Conservation (phyloP, 2,329 filamentous ascomycete genomes). For the Conoideocrella luteorostrata region DNA sequence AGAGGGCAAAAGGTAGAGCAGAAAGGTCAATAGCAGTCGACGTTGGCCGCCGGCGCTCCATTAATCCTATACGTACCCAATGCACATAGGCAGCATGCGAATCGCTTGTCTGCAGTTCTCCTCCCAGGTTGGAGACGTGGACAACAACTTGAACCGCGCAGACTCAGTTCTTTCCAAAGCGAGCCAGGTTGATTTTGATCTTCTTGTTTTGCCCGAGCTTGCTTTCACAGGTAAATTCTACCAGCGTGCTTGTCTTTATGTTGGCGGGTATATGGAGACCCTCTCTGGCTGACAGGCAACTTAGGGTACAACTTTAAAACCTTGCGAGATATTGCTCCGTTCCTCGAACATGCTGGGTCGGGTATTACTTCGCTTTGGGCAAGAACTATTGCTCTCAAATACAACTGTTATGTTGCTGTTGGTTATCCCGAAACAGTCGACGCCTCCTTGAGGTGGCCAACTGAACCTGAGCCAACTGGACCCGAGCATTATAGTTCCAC, state of each 20-base stretch:
- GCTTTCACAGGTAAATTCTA: slow-evolving; percentile 62
- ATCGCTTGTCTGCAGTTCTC: slow-evolving; percentile 68
- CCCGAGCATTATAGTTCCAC: slow-evolving; percentile 51
- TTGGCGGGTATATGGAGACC: no score
- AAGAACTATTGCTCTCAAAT: slow-evolving; percentile 54
- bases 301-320: slow-evolving; percentile 75
- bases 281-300: background rate
- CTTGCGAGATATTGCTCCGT: slow-evolving; percentile 59
- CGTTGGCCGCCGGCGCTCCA: no score
- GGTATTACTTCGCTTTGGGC: slow-evolving; percentile 71
- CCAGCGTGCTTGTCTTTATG: no score
- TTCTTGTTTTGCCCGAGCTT: slow-evolving; percentile 70
- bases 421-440: slow-evolving; percentile 71
- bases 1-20: no score
- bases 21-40: no score
- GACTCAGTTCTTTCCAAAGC: slow-evolving; percentile 54
- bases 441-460: slow-evolving; percentile 40
- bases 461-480: no score
- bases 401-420: slow-evolving; percentile 60
- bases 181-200: slow-evolving; percentile 50
- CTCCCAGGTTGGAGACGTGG: slow-evolving; percentile 61
- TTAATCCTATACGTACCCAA: no score
- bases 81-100: slow-evolving; percentile 50
- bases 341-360: slow-evolving; percentile 57
- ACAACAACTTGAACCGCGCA: slow-evolving; percentile 64